Percentiles rank a stretch among this genome's conserved stretches.
These are phyloP conservation scores for Hexamita inflata DNA, from an alignment of 208 protist genomes.

Conservation along the genomic window DNA sequence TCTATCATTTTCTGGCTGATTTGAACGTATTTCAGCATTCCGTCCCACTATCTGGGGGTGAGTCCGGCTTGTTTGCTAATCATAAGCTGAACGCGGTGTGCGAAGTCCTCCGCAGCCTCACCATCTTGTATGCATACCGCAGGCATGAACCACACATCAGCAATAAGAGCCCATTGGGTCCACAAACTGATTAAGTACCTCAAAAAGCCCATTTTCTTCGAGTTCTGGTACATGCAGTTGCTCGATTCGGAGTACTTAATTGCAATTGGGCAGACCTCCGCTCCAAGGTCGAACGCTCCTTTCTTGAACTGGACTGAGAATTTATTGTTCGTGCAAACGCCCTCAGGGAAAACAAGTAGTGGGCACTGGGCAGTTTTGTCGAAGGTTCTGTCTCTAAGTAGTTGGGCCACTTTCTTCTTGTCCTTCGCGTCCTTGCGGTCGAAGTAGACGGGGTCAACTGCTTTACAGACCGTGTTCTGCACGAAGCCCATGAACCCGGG, in stretches of 20 bases:
- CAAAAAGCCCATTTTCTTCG: constrained; percentile 27
- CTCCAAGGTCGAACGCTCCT: constrained; percentile 46
- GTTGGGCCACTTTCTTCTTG: not conserved
- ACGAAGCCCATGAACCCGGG: constrained; percentile 42
- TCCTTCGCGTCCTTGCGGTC: constrained; percentile 37
- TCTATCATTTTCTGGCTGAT: not conserved
- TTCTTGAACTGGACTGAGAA: constrained; percentile 47
- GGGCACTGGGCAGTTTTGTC: constrained; percentile 19
- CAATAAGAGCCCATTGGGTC: constrained; percentile 35
- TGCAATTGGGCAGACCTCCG: constrained; percentile 39
- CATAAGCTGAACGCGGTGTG: not conserved
- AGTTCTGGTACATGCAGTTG: constrained; percentile 40
- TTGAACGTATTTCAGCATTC: constrained; percentile 24
- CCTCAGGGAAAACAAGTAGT: constrained; percentile 43
- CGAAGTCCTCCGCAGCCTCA: constrained; percentile 24
- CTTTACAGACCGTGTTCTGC: constrained; percentile 29
- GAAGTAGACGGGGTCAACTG: constrained; percentile 42
- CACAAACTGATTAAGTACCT: constrained; percentile 28
- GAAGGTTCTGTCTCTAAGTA: constrained; percentile 26
- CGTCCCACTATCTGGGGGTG: constrained; percentile 23
- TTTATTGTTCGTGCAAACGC: constrained; percentile 48
- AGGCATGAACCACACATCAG: constrained; percentile 33
- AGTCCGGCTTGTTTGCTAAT: constrained; percentile 11
- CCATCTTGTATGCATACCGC: not conserved
- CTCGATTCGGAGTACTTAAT: constrained; percentile 47